A percentile compares a stretch with the other conserved stretches of the same genome.
Evolutionary conservation across 2,329 filamentous ascomycete species (phyloP).

Genomic region (Apiospora marii): DNA sequence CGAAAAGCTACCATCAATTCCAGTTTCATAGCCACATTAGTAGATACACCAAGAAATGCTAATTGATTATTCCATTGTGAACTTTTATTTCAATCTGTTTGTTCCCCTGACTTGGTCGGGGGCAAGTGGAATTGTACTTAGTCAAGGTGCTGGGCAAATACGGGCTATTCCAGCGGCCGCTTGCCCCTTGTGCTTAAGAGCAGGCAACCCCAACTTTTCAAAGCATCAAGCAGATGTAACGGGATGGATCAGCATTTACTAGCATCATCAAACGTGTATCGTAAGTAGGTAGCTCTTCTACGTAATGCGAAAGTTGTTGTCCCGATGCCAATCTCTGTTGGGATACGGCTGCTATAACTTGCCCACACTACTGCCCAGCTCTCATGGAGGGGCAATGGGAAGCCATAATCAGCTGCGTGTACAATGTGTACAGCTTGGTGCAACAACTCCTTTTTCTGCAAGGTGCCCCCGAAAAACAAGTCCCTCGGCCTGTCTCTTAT

Average conservation of each 20-base stretch:
- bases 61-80: too few species aligned
- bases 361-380: conserved; percentile 32
- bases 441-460: conserved; percentile 12
- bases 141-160: too few species aligned
- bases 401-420: conserved; percentile 18
- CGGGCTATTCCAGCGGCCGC: too few species aligned
- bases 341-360: conserved; percentile 21
- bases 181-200: background rate
- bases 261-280: background rate
- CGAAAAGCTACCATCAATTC: too few species aligned
- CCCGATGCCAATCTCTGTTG: conserved; percentile 25
- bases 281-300: conserved; percentile 14
- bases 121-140: too few species aligned
- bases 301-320: conserved; percentile 31
- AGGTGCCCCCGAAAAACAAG: conserved; percentile 22
- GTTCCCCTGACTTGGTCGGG: too few species aligned
- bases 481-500: conserved; percentile 25
- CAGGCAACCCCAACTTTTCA: background rate
- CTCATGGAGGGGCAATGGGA: conserved; percentile 31
- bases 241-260: background rate
- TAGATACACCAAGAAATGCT: too few species aligned
- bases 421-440: conserved; percentile 11
- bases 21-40: too few species aligned
- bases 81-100: too few species aligned
- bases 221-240: background rate